Base-by-base conservation (phyloP, 2,329 filamentous ascomycete species). In the Pseudogymnoascus sp. region DNA sequence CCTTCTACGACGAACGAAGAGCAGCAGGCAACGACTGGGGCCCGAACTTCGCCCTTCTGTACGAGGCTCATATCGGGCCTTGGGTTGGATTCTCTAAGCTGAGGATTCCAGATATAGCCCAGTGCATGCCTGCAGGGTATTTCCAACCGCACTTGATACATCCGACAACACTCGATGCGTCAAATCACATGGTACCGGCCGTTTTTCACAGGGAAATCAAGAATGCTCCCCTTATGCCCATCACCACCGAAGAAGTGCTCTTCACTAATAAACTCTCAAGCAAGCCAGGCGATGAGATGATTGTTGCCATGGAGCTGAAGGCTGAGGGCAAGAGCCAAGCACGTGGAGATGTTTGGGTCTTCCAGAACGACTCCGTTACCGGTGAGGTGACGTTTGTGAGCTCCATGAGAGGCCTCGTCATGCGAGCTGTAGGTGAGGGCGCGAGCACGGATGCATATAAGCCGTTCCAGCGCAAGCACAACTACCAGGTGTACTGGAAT, bases 131-230 rank as follows among this genome's bases (percentile, higher is more conserved):
- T 7, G 16, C 10, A 31, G 16, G 37, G 8, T 66, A 61, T 36
- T 41, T 51, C 21, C 21, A 54, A 8, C 28, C 48, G 48, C 48
- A 54, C n/a, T 31, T 54, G 48, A 25, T 54, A 25, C 48, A 54
- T 54, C 48, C 48, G 21, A 54, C 48, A 31, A 54, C 48, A 25
- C 48, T 54, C 28, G 48, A 54, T 67, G 74, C 37, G 37, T 41
- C 37, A 41, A 41, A 41, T 41, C 37, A 41, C 37, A 41, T 41
- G 37, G 37, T 41, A 16, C 37, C 37, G 37, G 37, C 37, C 6
- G 37, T 41, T 41, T 41, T 41, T 16, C 37, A 41, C n/a, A 41
- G 37, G n/a, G 37, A 41, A 41, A 41, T 41, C 37, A 41, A 41
- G 37, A 41, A 41, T 41, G 37, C 37, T 11, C 37, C 37, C n/a